Conservation (phyloP, 345 rosid species). For the Clausena lansium region DNA sequence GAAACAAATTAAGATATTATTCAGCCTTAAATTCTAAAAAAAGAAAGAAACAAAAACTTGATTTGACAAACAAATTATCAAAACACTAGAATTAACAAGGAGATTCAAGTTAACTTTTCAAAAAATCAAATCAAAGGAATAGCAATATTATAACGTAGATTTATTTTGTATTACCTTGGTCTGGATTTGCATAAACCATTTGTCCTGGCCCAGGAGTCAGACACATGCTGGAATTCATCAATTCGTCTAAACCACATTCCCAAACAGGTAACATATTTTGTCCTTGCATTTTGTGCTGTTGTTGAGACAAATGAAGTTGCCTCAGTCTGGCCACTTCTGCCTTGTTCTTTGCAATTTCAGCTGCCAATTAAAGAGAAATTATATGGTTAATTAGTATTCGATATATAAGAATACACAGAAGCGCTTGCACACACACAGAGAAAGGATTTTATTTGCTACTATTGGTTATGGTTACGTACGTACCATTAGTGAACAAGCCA, state of each 20-base stretch:
- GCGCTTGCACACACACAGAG: background rate
- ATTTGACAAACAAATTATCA: background rate
- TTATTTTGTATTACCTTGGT: conserved; percentile 3
- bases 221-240: conserved; percentile 4
- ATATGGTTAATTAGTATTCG: background rate
- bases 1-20: background rate
- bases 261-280: conserved; percentile 1
- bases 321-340: conserved; percentile 25
- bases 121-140: background rate
- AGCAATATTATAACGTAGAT: background rate
- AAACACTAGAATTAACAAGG: background rate
- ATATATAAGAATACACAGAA: background rate
- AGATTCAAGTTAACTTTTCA: background rate
- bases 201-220: background rate
- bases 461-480: background rate
- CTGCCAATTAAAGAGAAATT: conserved; percentile 6
- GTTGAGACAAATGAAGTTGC: conserved; percentile 11
- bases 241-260: conserved; percentile 12
- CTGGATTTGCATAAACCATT: conserved; percentile 1
- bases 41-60: background rate
- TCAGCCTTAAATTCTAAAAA: background rate
- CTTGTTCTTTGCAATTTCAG: conserved; percentile 20
- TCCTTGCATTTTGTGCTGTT: background rate
- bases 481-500: conserved; percentile 15
- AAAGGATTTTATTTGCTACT: background rate